Base-by-base conservation (phyloP, 441 rosid species). In the Populus trichocarpa region DNA sequence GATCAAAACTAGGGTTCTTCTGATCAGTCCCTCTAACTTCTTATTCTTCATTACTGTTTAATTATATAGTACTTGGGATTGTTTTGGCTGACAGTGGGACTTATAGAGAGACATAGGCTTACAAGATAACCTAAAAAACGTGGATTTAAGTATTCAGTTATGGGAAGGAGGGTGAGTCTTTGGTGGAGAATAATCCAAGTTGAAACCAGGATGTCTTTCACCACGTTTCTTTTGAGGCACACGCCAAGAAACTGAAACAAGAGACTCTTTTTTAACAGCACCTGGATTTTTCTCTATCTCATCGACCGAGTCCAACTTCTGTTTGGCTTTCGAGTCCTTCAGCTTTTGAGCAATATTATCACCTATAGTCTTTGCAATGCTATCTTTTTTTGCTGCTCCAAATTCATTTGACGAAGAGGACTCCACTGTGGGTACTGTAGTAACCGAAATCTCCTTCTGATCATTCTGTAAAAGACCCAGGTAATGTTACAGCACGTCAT, bases 111-210 rank as follows among this genome's bases (percentile, higher is more conserved):
- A 13, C 22, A 53, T 20, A 53, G 67, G 26, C 0, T 13, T 20
- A 30, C 22, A 73, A 10, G 38, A 32, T 33, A 10, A 40, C 8
- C 61, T n/a, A 30, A 35, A 57, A 3, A 23, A 12, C 32, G 32
- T 20, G 22, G 22, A 4, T 30, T 30, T 20, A 63, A 59, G 18
- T 46, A 35, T 53, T 86, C 83, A 94, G 85, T 94, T 92, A 83
- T 94, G 97, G 67, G 91, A 87, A 77, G 96, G 97, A 22, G 97
- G 98, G 69, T 94, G 97, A 20, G 91, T 91, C 75, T 83, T 89
- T 32, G 97, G 97, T n/a, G 91, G 93, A 77, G 89, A 82, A 80
- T 94, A 92, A 50, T 94, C 98, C 10, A 89, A 86, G 79, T 84
- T 89, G 75, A 92, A 89, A 69, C 81, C 89, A 4, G 92, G 97